Conservation (phyloP, 108 stramenopile species). For the Pseudonitzschia delicatissima region DNA sequence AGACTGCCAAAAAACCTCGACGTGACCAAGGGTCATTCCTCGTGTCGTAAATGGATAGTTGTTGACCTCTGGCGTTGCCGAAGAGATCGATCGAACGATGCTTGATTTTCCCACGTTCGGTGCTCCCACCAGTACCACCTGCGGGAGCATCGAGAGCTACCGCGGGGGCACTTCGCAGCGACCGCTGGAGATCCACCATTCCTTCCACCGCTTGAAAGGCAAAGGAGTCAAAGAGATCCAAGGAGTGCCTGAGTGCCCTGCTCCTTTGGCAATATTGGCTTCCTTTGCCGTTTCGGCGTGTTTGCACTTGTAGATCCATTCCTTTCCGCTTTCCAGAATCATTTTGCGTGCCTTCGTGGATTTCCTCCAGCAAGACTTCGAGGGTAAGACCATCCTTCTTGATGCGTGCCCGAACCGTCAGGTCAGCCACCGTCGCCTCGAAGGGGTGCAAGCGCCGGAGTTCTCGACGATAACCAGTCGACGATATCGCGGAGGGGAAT, state of each 20-base stretch:
- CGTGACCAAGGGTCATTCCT: constrained; percentile 95
- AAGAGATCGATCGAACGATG: constrained; percentile 86
- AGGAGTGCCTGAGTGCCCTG: constrained; percentile 55
- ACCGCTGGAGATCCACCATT: constrained; percentile 78
- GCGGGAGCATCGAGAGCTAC: constrained; percentile 88
- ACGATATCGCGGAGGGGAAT: constrained; percentile 78
- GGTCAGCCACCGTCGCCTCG: constrained; percentile 88
- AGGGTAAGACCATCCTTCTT: constrained; percentile 78
- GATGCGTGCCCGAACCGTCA: constrained; percentile 76
- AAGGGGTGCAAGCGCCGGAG: constrained; percentile 88
- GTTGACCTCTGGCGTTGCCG: constrained; percentile 94
- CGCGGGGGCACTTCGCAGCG: constrained; percentile 83
- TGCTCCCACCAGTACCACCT: constrained; percentile 92
- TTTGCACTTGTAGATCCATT: constrained; percentile 86
- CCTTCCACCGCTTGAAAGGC: constrained; percentile 55
- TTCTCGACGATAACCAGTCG: constrained; percentile 69
- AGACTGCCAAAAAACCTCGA: constrained; percentile 80
- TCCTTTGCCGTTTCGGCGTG: constrained; percentile 68
- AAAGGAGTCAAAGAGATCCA: constrained; percentile 59
- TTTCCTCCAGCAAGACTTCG: constrained; percentile 54
- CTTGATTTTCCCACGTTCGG: constrained; percentile 97
- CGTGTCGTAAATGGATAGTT: constrained; percentile 98
- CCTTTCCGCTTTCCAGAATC: constrained; percentile 68
- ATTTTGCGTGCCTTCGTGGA: constrained; percentile 85
- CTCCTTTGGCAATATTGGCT: constrained; percentile 51